Evolutionary conservation across 768 basidiomycete genomes (phyloP), one percentile per base, ranked within the genome.

Genomic region (Boletus subcaerulescens): DNA sequence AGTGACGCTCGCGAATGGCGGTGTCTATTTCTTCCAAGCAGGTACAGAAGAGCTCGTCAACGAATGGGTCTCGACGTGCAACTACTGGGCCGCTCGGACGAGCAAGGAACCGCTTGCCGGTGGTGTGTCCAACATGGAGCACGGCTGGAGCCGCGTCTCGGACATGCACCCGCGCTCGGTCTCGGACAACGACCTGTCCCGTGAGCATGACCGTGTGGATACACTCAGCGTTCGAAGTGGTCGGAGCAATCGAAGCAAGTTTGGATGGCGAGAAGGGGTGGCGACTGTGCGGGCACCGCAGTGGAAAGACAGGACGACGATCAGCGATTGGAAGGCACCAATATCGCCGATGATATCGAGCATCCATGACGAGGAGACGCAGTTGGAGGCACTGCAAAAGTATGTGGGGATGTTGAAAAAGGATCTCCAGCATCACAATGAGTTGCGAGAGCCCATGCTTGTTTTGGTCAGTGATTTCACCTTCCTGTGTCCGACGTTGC

Each of bases 121-220:
- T 5, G 97, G 97, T 22, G 95, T 99, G 9, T 94, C 93, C 46
- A 99, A 98, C 74, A 96, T 98, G 91, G 97, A 99, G 71, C 97
- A 98, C 66, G 97, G 97, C 10, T 99, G 97, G 97, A 95, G 85
- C 69, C 81, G 91, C 18, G 80, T 93, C 9, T 62, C 76, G 24
- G 87, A 87, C 55, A 61, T 76, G 39, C 81, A 82, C 53, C 74
- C 71, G 2, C 80, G 80, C 7, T 80, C 85, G 12, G 68, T 74
- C 22, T 85, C 87, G 20, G 85, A 89, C 50, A 78, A 78, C 50
- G 84, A 84, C 45, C 66, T 79, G 15, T 48, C 75, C 12, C 77
- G 79, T n/a, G 67, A 68, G 10, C 79, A 87, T 50, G 77, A 77
- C 53, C 70, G 65, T 13, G 65, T 80, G 22, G 91, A 91, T 69